Evolutionary conservation across 139 green algal genomes (phyloP).

Genomic region (Chlamydomonas applanata): DNA sequence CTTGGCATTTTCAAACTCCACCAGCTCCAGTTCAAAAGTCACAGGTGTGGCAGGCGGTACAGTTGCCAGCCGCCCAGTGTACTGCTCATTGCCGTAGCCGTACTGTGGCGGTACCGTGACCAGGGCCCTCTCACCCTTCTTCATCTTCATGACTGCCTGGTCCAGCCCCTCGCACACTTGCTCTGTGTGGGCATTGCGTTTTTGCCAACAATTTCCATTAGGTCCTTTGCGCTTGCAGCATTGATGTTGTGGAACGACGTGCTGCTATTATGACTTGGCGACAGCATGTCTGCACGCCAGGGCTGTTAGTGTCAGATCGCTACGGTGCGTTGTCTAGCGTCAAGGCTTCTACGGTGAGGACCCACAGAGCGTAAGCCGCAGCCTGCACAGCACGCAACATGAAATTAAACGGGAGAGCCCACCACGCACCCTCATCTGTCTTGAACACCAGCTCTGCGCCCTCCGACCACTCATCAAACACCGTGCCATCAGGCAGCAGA

Average conservation of each 20-base stretch:
- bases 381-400: background rate
- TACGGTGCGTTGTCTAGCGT: too few relatives aligned
- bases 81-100: slow-evolving; percentile 53
- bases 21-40: slow-evolving; percentile 66
- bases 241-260: too few relatives aligned
- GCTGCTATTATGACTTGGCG: too few relatives aligned
- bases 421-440: slow-evolving; percentile 29
- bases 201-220: too few relatives aligned
- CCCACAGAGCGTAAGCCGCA: too few relatives aligned
- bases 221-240: too few relatives aligned
- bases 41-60: slow-evolving; percentile 52
- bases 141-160: slow-evolving; percentile 85
- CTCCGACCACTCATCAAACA: slow-evolving; percentile 63
- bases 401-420: background rate
- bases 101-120: slow-evolving; percentile 75
- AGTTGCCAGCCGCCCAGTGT: slow-evolving; percentile 15
- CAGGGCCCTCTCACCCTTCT: slow-evolving; percentile 72
- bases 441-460: slow-evolving; percentile 59
- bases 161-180: slow-evolving; percentile 73
- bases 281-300: too few relatives aligned
- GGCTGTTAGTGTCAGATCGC: too few relatives aligned
- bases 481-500: slow-evolving; percentile 56
- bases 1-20: slow-evolving; percentile 78
- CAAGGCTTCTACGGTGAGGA: too few relatives aligned
- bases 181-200: background rate